Base-by-base conservation (phyloP, 352 stramenopile genomes). In the Phytopythium delawarense region DNA sequence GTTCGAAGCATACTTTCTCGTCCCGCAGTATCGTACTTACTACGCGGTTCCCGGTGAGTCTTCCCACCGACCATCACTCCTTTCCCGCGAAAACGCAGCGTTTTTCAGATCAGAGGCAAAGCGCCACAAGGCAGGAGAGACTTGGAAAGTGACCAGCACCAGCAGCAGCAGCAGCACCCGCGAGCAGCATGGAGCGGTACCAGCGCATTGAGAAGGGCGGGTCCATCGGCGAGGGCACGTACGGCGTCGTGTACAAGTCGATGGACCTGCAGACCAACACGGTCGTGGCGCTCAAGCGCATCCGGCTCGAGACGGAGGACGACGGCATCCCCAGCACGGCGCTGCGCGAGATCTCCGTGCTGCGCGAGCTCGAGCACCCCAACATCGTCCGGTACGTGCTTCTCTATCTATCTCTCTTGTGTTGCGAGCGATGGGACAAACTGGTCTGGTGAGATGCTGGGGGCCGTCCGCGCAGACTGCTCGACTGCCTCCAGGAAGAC, bases 241-340 rank as follows among this genome's bases (percentile, higher is more conserved):
- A 99, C 74, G 96, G 96, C 66, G 91, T 98, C 28, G 96, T 98
- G 42, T 98, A 98, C 87, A 98, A 98, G 75, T 97, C 94, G 16
- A 74, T 93, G 61, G 94, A 98, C 71, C 81, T 92, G 34, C 81
- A 95, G 64, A 98, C 86, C 8, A 85, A 91, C 49, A 70, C 97
- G 55, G 88, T 98, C 44, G 91, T 98, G 44, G 96, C 96, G 54
- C 87, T 98, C 61, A 98, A 98, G 88, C 90, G 88, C 57, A 99
- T 99, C 69, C 91, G 96, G 25, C 86, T 99, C 30, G 97, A 99
- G 78, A 97, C 98, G 13, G 97, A 99, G 84, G 97, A 99, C 76
- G 98, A 99, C 70, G 98, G 98, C 49, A 99, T 99, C 76, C 98
- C 97, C 35, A 98, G 89, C 64, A 99, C 97, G 15, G 97, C 97